Base-by-base conservation (phyloP, 805 yeast species). In the Cyberlindnera petersonii region DNA sequence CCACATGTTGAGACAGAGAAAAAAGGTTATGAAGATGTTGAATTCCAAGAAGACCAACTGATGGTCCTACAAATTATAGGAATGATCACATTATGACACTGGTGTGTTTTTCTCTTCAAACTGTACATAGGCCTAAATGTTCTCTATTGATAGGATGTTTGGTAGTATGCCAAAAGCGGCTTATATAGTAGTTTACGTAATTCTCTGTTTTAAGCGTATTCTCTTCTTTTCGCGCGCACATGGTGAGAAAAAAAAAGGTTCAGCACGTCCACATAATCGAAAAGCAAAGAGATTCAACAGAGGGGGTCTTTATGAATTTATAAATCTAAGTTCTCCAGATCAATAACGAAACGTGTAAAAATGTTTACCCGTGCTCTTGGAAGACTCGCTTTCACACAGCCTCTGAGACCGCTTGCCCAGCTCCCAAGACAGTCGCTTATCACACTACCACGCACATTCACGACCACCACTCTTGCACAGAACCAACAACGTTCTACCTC, bases 1-100 rank as follows among this genome's bases (percentile, higher is more conserved):
- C 11, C 89, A 93, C 60, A 89, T 93, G 96, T 69, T 91, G 55
- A 75, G 71, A 48, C 97, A 91, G 68, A 80, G 98, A 65, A 71
- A 69, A 59, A 86, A 86, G 68, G 87, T 80, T 4, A 68, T 82
- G 71, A 78, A 72, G 39, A 57, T 63, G 8, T 39, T 68, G 43
- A 51, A 26, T 15, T 9, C 28, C 9, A 26, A 26, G 28, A 26
- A 26, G 28, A n/a, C 28, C 16, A 7, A 10, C 17, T 26, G 28
- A 26, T 16, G n/a, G n/a, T n/a, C n/a, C n/a, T n/a, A n/a, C n/a
- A n/a, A n/a, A n/a, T n/a, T n/a, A n/a, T n/a, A n/a, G n/a, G n/a
- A n/a, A n/a, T n/a, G n/a, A n/a, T n/a, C n/a, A n/a, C n/a, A n/a
- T n/a, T n/a, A n/a, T n/a, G n/a, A n/a, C n/a, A n/a, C n/a, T n/a